These are phyloP conservation scores for Amaranthus hypochondriacus DNA, from an alignment of 148 eudicot species.

Conservation along the genomic window DNA sequence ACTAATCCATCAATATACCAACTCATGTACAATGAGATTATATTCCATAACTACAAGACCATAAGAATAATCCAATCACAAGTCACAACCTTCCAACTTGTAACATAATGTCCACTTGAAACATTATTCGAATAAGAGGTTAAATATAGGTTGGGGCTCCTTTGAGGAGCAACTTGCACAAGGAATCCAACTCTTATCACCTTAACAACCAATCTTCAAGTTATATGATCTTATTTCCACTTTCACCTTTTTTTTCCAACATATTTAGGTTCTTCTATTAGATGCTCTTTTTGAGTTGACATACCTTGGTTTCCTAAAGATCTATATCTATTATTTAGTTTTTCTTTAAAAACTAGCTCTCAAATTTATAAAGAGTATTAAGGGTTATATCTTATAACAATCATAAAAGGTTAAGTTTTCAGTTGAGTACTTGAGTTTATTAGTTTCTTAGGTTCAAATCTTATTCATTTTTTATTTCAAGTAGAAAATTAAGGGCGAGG, in stretches of 20 bases:
- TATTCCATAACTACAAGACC: conserved; percentile 1
- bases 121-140: conserved; percentile 22
- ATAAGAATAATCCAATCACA: conserved; percentile 5
- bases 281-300: conserved; percentile 1
- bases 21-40: too few species aligned
- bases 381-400: too few species aligned
- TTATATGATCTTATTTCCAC: conserved; percentile 14
- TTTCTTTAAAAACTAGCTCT: too few species aligned
- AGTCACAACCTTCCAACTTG: conserved; percentile 27
- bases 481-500: too few species aligned
- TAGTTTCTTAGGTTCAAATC: too few species aligned
- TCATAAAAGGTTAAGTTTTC: too few species aligned
- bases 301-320: background rate
- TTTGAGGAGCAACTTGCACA: conserved; percentile 23
- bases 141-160: conserved; percentile 9
- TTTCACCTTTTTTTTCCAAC: background rate
- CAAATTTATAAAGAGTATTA: too few species aligned
- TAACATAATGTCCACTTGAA: conserved; percentile 13
- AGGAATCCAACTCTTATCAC: conserved; percentile 15
- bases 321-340: too few species aligned
- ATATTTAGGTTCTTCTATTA: conserved; percentile 3
- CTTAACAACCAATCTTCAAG: conserved; percentile 14
- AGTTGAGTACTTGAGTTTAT: too few species aligned
- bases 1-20: too few species aligned
- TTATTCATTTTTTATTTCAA: too few species aligned